Conservation (phyloP, 129 eudicot genomes). For the Escallonia rubra region DNA sequence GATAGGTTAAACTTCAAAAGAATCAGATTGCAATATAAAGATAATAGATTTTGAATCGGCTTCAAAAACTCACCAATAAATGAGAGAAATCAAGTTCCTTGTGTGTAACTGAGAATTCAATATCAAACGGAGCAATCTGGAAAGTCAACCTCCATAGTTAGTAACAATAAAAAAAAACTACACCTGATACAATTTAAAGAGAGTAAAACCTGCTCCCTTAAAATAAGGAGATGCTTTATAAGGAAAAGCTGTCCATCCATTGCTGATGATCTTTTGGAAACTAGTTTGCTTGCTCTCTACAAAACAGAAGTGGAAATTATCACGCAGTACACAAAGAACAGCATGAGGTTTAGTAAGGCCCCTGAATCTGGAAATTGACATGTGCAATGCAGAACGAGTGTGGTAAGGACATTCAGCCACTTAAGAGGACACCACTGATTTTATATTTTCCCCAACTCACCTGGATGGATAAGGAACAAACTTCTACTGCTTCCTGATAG, state of each 20-base stretch:
- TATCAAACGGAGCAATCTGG: slow-evolving; percentile 99
- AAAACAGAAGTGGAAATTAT: slow-evolving; percentile 12
- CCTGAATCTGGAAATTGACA: background rate
- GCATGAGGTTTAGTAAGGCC: background rate
- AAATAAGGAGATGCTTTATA: slow-evolving; percentile 88
- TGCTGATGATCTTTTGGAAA: slow-evolving; percentile 70
- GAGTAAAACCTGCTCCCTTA: slow-evolving; percentile 79
- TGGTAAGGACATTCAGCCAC: background rate
- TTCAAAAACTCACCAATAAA: slow-evolving; percentile 64
- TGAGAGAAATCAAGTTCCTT: slow-evolving; percentile 99
- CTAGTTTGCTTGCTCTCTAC: slow-evolving; percentile 93
- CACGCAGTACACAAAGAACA: background rate
- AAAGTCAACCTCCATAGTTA: slow-evolving; percentile 23
- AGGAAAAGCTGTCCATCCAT: slow-evolving; percentile 98
- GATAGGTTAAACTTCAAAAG: too few relatives aligned
- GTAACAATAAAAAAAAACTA: slow-evolving; percentile 3
- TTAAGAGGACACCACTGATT: background rate
- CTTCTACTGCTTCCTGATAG: slow-evolving; percentile 91
- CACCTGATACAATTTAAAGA: background rate
- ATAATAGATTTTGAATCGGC: background rate
- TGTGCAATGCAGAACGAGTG: slow-evolving; percentile 1
- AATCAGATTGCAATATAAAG: too few relatives aligned
- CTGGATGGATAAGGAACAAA: slow-evolving; percentile 86
- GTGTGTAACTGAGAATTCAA: slow-evolving; percentile 91
- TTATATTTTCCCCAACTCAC: slow-evolving; percentile 34